Base-by-base conservation (phyloP, 345 rosid genomes). In the Citrus mangshanensis region DNA sequence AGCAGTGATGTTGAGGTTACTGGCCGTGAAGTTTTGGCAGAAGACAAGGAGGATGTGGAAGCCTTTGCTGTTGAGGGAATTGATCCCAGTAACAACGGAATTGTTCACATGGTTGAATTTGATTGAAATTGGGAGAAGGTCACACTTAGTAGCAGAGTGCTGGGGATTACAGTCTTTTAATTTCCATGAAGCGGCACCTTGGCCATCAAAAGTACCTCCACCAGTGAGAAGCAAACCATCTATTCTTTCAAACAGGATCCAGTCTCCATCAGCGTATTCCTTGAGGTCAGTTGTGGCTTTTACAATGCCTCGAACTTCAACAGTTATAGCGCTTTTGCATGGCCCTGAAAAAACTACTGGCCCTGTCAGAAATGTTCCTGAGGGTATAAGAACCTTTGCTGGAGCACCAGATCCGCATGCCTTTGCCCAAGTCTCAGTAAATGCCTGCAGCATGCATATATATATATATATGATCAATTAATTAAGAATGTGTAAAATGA, bases 321-420 rank as follows among this genome's bases (percentile, higher is more conserved):
- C 54, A 32, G 75, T 78, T 5, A 91, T 67, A 7, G 85, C 70
- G 79, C 73, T 72, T 7, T 75, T 76, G 77, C 95, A 93, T 22
- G 97, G 97, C 55, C 97, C 97, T 55, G 83, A 81, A 59, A 91
- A 87, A 32, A 88, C 77, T 2, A 86, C 83, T 1, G 89, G 89
- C 9, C 90, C 82, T 6, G 84, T 55, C 63, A 89, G 24, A 51
- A 83, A 93, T 1, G 80, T 40, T 5, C 93, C 92, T 3, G 68
- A 30, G 14, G 93, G 95, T 27, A 93, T 66, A 2, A 87, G 40
- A 63, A 90, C 46, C 69, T 87, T 89, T 27, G 95, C 90, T 19
- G 91, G 82, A 25, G 66, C 79, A 24, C 81, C 51, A 54, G 78
- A 81, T 0, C 46, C 61, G 82, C 95, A 91, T 22, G 89, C 91